phyloP scores from a whole-genome alignment of 139 green algal genomes.

The Pseudopediastrum boryanum region DNA sequence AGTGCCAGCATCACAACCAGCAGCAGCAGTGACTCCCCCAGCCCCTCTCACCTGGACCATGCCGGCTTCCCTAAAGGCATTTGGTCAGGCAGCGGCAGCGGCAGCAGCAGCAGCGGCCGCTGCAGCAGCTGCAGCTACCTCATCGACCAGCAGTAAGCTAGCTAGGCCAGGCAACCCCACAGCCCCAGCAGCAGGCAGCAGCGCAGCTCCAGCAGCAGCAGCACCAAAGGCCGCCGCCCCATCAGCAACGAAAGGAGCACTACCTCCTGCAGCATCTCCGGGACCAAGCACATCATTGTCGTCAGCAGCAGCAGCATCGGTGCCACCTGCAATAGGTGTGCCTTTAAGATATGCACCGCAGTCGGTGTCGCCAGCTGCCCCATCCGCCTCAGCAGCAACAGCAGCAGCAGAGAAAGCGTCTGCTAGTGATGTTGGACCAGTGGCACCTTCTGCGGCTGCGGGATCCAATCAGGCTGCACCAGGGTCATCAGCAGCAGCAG shows the following conservation, averaged over 20 bases:
- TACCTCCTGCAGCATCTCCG: too few species aligned
- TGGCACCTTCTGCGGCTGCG: neutral
- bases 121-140: neutral
- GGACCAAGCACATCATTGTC: too few species aligned
- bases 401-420: neutral
- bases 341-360: neutral
- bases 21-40: too few species aligned
- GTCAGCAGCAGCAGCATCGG: too few species aligned
- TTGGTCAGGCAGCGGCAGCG: neutral
- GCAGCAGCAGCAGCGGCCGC: neutral
- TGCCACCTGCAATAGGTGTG: too few species aligned
- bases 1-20: too few species aligned
- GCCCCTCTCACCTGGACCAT: too few species aligned
- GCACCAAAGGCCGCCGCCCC: too few species aligned
- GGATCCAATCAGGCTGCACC: neutral
- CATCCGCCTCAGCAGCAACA: neutral
- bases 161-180: neutral
- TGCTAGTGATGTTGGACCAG: too few species aligned
- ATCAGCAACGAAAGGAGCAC: too few species aligned
- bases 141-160: neutral
- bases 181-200: neutral
- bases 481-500: conserved; percentile 14
- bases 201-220: conserved; percentile 4
- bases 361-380: neutral
- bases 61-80: too few species aligned